Percentiles rank a stretch among this genome's conserved stretches.
Conservation (phyloP, 257 asterid genomes). For the Nemophila menziesii region DNA sequence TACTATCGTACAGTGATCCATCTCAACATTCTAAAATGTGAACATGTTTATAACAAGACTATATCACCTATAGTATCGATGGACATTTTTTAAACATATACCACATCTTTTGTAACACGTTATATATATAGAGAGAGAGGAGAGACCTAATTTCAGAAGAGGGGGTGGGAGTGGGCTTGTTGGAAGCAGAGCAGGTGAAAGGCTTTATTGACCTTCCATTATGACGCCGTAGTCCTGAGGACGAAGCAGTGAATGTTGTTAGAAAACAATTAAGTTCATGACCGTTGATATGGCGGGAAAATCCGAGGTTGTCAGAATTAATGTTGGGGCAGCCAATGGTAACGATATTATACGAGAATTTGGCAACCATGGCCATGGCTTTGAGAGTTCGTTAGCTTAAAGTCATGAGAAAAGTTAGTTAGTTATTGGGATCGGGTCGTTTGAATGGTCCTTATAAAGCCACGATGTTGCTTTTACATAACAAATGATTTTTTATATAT, state of each 20-base stretch:
- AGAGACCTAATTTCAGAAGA: constrained; percentile 21
- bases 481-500: too few relatives aligned
- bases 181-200: constrained; percentile 19
- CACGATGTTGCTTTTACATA: constrained; percentile 9
- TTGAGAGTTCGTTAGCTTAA: background rate
- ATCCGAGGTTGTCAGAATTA: constrained; percentile 3
- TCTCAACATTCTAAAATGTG: too few relatives aligned
- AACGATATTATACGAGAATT: constrained; percentile 8
- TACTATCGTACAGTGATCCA: too few relatives aligned
- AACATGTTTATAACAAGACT: too few relatives aligned
- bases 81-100: too few relatives aligned
- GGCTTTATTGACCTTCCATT: background rate
- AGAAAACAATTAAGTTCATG: background rate
- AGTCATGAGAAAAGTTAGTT: constrained; percentile 1
- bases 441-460: constrained; percentile 16
- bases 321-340: constrained; percentile 4
- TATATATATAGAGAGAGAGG: background rate
- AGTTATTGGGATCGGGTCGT: constrained; percentile 10
- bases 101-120: too few relatives aligned
- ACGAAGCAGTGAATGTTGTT: background rate
- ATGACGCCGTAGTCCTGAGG: constrained; percentile 1
- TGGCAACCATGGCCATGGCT: constrained; percentile 13
- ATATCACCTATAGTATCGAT: too few relatives aligned
- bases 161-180: constrained; percentile 14
- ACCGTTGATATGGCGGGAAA: constrained; percentile 12